Evolutionary conservation across 352 stramenopile species (phyloP).

Genomic region (Globisporangium rhizosaccharum): DNA sequence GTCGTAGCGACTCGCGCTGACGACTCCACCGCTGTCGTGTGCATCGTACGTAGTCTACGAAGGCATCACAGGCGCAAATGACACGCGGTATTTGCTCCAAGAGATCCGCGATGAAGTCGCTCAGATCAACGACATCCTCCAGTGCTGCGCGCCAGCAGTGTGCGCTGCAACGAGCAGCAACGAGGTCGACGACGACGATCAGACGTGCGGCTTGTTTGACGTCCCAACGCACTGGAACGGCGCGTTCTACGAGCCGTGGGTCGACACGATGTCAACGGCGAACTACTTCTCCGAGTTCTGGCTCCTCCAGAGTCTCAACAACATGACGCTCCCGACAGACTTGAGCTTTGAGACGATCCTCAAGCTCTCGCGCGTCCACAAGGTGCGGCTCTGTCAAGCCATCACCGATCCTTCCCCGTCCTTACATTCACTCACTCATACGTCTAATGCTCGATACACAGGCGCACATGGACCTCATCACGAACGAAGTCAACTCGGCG

Average conservation of each 20-base stretch:
- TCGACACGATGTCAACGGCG: slow-evolving; percentile 57
- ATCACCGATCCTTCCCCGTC: neutral
- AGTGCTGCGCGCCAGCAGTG: slow-evolving; percentile 53
- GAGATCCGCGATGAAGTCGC: slow-evolving; percentile 47
- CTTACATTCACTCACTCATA: neutral
- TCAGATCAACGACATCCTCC: slow-evolving; percentile 53
- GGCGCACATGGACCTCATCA: slow-evolving; percentile 76
- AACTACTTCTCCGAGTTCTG: slow-evolving; percentile 79
- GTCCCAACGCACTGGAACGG: slow-evolving; percentile 63
- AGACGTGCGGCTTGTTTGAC: slow-evolving; percentile 49
- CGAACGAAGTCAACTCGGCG: slow-evolving; percentile 70
- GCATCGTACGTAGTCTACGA: slow-evolving; percentile 47
- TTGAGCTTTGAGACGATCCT: slow-evolving; percentile 62
- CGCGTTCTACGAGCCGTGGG: slow-evolving; percentile 71
- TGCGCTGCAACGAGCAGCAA: slow-evolving; percentile 20
- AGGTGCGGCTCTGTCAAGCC: slow-evolving; percentile 18
- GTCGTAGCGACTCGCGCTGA: neutral
- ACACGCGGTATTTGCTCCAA: slow-evolving; percentile 51
- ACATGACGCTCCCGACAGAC: slow-evolving; percentile 61
- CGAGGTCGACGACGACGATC: neutral
- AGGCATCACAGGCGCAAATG: slow-evolving; percentile 55
- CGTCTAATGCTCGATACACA: slow-evolving; percentile 6
- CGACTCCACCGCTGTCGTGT: neutral
- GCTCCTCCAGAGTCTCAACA: slow-evolving; percentile 69
- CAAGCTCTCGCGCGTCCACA: slow-evolving; percentile 47